A percentile compares a stretch with the other conserved stretches of the same genome.
Conservation (phyloP, 495 filamentous ascomycete species). For the Alectoria sarmentosa region DNA sequence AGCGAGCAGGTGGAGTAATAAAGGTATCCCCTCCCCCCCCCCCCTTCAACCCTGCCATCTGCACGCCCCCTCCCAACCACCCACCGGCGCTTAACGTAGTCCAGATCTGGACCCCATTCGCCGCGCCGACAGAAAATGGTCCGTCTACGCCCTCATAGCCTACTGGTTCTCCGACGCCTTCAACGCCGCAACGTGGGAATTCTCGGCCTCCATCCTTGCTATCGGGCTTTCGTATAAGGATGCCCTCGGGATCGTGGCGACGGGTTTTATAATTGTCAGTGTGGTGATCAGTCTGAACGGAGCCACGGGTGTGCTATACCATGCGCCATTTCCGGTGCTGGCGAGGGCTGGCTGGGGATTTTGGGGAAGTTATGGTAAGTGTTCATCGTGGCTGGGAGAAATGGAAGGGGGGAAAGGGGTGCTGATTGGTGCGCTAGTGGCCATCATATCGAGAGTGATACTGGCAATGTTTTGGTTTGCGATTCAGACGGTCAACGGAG, state of each 20-base stretch:
- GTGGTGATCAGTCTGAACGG: slow-evolving; percentile 59
- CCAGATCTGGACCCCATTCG: slow-evolving; percentile 43
- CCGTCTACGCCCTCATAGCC: slow-evolving; percentile 39
- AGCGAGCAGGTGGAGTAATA: slow-evolving; percentile 21
- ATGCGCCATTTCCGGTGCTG: slow-evolving; percentile 62
- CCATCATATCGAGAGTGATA: slow-evolving; percentile 58
- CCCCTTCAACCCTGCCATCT: too few species aligned
- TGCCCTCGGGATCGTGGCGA: slow-evolving; percentile 51
- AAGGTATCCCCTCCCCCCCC: slow-evolving; percentile 2
- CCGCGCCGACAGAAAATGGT: slow-evolving; percentile 37
- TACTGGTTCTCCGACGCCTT: slow-evolving; percentile 62
- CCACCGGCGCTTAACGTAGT: slow-evolving; percentile 6
- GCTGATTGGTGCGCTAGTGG: slow-evolving; percentile 32
- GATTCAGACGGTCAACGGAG: slow-evolving; percentile 61
- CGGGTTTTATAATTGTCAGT: slow-evolving; percentile 55
- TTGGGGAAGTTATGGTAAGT: slow-evolving; percentile 50
- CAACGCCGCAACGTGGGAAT: slow-evolving; percentile 55
- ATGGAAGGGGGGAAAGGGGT: background rate
- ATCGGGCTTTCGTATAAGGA: slow-evolving; percentile 58
- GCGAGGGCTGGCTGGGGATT: slow-evolving; percentile 62
- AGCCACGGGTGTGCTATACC: slow-evolving; percentile 53
- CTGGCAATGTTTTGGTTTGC: slow-evolving; percentile 68
- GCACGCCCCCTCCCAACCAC: slow-evolving; percentile 1
- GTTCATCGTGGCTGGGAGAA: background rate
- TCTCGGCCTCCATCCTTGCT: slow-evolving; percentile 52